Evolutionary conservation across 768 basidiomycete species (phyloP).

Genomic region (Leucogyrophana mollusca): DNA sequence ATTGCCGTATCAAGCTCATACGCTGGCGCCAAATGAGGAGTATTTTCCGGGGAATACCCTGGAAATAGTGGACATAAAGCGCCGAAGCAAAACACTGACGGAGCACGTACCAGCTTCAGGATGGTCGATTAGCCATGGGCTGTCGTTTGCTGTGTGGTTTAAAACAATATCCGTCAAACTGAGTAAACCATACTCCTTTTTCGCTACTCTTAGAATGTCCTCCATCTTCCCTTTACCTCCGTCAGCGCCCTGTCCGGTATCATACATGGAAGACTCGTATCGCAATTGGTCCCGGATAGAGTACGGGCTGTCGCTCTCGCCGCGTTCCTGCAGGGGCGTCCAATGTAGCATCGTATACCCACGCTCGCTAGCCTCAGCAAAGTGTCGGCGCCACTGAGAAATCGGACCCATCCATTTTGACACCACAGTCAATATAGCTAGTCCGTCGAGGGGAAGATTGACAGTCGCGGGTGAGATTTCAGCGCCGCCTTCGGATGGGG

Average conservation of each 20-base stretch:
- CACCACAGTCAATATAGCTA: slow-evolving; percentile 86
- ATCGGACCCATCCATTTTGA: slow-evolving; percentile 98
- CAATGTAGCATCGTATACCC: slow-evolving; percentile 99
- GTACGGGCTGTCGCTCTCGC: slow-evolving; percentile 88
- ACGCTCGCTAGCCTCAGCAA: slow-evolving; percentile 79
- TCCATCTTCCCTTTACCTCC: slow-evolving; percentile 59
- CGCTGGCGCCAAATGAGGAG: slow-evolving; percentile 90
- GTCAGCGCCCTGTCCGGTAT: slow-evolving; percentile 37
- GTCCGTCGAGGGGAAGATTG: slow-evolving; percentile 81
- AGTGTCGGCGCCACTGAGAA: slow-evolving; percentile 72
- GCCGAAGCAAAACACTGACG: too few species aligned
- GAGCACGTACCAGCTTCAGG: slow-evolving; percentile 82
- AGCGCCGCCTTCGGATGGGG: slow-evolving; percentile 52
- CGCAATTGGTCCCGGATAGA: slow-evolving; percentile 85
- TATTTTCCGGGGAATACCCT: slow-evolving; percentile 91
- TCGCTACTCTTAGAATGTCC: slow-evolving; percentile 65
- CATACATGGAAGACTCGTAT: slow-evolving; percentile 79
- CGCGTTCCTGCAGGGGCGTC: slow-evolving; percentile 91
- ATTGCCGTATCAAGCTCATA: slow-evolving; percentile 89
- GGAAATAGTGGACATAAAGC: slow-evolving; percentile 3
- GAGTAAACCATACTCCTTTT: slow-evolving; percentile 84
- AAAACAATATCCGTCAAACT: slow-evolving; percentile 94
- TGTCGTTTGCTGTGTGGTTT: slow-evolving; percentile 96
- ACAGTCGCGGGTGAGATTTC: slow-evolving; percentile 49
- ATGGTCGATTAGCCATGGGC: slow-evolving; percentile 86